These are phyloP conservation scores for Cladorrhinum sp. DNA, from an alignment of 2,329 filamentous ascomycete species.

Conservation along the genomic window DNA sequence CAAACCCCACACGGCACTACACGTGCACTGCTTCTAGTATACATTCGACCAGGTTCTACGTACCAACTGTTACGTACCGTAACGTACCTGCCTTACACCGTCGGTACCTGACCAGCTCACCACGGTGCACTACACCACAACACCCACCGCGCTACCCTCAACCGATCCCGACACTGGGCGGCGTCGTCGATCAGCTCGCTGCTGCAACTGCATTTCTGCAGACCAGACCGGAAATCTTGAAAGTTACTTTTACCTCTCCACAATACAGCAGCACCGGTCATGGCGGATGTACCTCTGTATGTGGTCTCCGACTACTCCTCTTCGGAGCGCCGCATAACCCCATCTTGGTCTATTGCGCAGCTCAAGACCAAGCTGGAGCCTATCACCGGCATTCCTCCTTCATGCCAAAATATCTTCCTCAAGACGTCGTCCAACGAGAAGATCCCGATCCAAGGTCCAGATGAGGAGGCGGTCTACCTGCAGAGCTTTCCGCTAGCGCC, in stretches of 20 bases:
- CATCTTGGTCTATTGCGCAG: constrained; percentile 82
- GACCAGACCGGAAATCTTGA: background rate
- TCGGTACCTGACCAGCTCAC: background rate
- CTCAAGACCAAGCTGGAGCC: constrained; percentile 87
- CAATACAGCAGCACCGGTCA: constrained; percentile 35
- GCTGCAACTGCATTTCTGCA: background rate
- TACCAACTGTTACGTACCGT: background rate
- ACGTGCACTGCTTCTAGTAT: background rate
- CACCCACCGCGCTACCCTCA: background rate
- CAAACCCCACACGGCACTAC: background rate
- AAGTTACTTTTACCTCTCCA: background rate
- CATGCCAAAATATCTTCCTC: constrained; percentile 71
- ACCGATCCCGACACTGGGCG: background rate
- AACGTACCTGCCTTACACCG: background rate
- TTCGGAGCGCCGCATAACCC: constrained; percentile 87
- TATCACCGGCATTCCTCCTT: constrained; percentile 85
- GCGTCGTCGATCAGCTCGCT: background rate
- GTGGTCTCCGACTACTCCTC: constrained; percentile 73
- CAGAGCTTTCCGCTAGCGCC: constrained; percentile 64
- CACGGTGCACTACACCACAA: background rate
- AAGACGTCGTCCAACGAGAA: constrained; percentile 60
- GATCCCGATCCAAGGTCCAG: constrained; percentile 63
- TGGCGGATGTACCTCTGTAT: constrained; percentile 72
- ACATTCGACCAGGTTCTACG: background rate
- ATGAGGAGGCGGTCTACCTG: constrained; percentile 69